phyloP scores from a whole-genome alignment of 2,329 filamentous ascomycete species.

The Myriosclerotinia scirpicola region DNA sequence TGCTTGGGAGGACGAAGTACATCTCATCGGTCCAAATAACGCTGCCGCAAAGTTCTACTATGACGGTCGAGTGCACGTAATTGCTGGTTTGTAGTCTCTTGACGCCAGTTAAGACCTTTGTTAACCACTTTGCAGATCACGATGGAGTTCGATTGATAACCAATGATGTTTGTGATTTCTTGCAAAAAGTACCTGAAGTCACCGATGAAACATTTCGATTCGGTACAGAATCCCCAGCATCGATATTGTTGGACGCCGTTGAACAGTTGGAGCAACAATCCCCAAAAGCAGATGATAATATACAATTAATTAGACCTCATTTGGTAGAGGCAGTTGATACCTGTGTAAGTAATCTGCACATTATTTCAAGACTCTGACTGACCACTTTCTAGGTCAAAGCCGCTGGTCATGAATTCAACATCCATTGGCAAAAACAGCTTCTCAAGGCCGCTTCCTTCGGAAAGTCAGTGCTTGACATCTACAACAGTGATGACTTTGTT shows the following conservation, averaged over 20 bases:
- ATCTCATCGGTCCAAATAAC: conserved; percentile 83
- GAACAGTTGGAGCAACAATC: conserved; percentile 90
- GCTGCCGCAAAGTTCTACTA: conserved; percentile 80
- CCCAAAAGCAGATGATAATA: conserved; percentile 95
- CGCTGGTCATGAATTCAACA: conserved; percentile 85
- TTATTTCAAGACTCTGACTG: conserved; percentile 22
- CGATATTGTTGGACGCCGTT: conserved; percentile 90
- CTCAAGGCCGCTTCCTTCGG: conserved; percentile 97
- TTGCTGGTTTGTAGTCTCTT: conserved; percentile 63
- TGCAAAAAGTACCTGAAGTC: conserved; percentile 88
- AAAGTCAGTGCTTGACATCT: conserved; percentile 94
- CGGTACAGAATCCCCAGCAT: conserved; percentile 83
- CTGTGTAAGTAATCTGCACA: conserved; percentile 52
- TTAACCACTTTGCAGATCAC: conserved; percentile 48
- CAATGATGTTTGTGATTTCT: conserved; percentile 92
- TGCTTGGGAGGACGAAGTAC: conserved; percentile 97
- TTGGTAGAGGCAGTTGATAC: conserved; percentile 91
- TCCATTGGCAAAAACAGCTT: conserved; percentile 91
- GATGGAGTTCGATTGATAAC: conserved; percentile 91
- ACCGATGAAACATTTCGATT: conserved; percentile 87
- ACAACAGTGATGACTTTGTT: conserved; percentile 98
- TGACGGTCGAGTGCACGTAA: conserved; percentile 83
- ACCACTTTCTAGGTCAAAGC: conserved; percentile 61
- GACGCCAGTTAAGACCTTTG: not conserved
- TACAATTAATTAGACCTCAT: conserved; percentile 85